Percentiles rank a stretch among this genome's conserved stretches.
phyloP scores from a whole-genome alignment of 2,329 filamentous ascomycete species.

The Cladobotryum protrusum region DNA sequence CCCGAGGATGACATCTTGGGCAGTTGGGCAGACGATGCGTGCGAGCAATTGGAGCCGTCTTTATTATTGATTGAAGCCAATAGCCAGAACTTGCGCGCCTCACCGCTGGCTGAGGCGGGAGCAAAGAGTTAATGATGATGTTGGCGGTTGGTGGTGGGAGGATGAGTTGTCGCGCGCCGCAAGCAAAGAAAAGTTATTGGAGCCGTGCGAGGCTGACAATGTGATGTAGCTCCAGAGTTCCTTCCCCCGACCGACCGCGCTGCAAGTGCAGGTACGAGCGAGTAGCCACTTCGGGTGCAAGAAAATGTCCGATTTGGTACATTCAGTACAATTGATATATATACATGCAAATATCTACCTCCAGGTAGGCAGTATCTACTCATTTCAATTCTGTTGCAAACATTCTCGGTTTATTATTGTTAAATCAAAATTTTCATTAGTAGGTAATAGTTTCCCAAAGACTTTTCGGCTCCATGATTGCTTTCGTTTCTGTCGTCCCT shows the following conservation, averaged over 20 bases:
- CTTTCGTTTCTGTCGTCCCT: slow-evolving; percentile 9
- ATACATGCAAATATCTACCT: too few species aligned
- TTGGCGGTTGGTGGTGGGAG: not conserved
- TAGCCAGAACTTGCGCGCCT: not conserved
- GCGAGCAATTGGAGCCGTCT: too few species aligned
- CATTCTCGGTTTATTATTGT: slow-evolving; percentile 5
- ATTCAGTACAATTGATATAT: too few species aligned
- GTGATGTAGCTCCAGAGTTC: slow-evolving; percentile 1
- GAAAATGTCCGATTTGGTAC: not conserved
- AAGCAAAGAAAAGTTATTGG: not conserved
- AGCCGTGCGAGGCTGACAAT: slow-evolving; percentile 9
- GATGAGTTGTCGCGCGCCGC: not conserved
- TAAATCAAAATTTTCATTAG: slow-evolving; percentile 8
- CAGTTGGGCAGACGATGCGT: not conserved
- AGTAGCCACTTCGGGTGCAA: too few species aligned
- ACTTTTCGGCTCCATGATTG: slow-evolving; percentile 2
- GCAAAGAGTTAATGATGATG: not conserved
- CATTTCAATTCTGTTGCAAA: too few species aligned
- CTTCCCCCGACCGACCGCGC: slow-evolving; percentile 7
- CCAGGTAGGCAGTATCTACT: too few species aligned
- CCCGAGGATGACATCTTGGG: slow-evolving; percentile 28
- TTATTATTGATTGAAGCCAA: not conserved
- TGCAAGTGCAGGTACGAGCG: not conserved
- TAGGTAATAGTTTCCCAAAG: slow-evolving; percentile 4
- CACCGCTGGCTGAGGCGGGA: not conserved